These are phyloP conservation scores for Colletotrichum spinosum DNA, from an alignment of 2,329 filamentous ascomycete species.

Conservation along the genomic window DNA sequence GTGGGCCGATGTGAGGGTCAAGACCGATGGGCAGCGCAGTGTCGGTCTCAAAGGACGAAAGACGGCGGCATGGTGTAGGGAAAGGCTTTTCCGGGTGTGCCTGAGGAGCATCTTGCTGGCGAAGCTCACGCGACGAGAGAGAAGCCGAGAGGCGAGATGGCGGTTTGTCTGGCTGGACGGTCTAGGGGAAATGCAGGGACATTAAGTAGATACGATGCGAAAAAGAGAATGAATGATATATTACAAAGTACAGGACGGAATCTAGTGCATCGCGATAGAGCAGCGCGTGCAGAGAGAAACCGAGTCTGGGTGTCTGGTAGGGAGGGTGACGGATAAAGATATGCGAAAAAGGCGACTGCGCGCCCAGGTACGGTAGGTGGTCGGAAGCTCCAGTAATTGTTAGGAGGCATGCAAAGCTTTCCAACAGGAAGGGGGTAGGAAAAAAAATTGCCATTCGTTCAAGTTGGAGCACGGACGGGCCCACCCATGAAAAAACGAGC, in stretches of 20 bases:
- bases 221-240: slow-evolving; percentile 23
- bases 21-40: not conserved
- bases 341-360: not conserved
- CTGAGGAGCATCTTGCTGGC: slow-evolving; percentile 35
- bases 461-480: not conserved
- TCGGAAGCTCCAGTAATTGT: too few species aligned
- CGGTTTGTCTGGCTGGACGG: slow-evolving; percentile 25
- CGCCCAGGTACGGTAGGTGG: too few species aligned
- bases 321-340: not conserved
- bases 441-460: slow-evolving; percentile 24
- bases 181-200: slow-evolving; percentile 12
- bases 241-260: slow-evolving; percentile 33
- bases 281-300: not conserved
- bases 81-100: slow-evolving; percentile 31
- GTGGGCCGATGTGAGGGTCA: slow-evolving; percentile 3
- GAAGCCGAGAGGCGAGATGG: slow-evolving; percentile 5
- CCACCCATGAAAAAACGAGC: slow-evolving; percentile 8
- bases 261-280: slow-evolving; percentile 13
- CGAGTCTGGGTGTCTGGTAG: slow-evolving; percentile 4
- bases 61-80: slow-evolving; percentile 32
- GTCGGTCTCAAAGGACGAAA: slow-evolving; percentile 29
- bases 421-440: too few species aligned
- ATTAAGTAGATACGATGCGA: slow-evolving; percentile 29
- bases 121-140: slow-evolving; percentile 11
- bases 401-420: too few species aligned